Evolutionary conservation across 1,284 basidiomycete species (phyloP).

Genomic region (Dichomitus squalens): DNA sequence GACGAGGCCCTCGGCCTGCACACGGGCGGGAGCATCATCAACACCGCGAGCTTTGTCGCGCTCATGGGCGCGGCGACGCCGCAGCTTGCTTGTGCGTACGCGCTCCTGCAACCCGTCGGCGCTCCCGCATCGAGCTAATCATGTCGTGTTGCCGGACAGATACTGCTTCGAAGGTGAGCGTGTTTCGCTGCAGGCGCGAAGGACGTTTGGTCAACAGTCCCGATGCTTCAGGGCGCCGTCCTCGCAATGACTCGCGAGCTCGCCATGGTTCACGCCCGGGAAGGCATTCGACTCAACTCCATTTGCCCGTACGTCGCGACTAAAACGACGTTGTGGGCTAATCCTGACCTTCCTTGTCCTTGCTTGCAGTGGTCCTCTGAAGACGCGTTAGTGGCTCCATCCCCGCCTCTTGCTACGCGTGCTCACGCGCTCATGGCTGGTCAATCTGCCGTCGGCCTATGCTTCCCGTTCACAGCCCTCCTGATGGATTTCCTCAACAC

Average conservation of each 20-base stretch:
- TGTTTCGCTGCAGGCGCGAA: not conserved
- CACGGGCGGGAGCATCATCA: constrained; percentile 92
- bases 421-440: not conserved
- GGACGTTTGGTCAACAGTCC: not conserved
- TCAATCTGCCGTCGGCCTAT: not conserved
- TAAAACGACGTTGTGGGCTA: not conserved
- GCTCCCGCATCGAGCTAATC: not conserved
- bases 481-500: constrained; percentile 99
- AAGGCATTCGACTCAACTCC: constrained; percentile 94
- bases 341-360: not conserved
- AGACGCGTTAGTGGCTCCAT: constrained; percentile 68
- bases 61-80: constrained; percentile 94
- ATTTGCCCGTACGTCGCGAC: constrained; percentile 82
- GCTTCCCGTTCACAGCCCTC: constrained; percentile 56
- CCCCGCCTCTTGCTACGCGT: not conserved
- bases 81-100: constrained; percentile 85
- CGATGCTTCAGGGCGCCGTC: constrained; percentile 76
- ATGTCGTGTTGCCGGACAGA: constrained; percentile 45
- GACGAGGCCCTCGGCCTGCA: constrained; percentile 82
- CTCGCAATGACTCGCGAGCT: constrained; percentile 98
- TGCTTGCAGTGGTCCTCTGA: constrained; percentile 77
- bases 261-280: constrained; percentile 95
- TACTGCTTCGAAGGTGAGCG: constrained; percentile 77
- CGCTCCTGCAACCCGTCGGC: not conserved
- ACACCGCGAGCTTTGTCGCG: constrained; percentile 95